phyloP scores from a whole-genome alignment of 2,329 filamentous ascomycete species.

The Tolypocladium sp. region DNA sequence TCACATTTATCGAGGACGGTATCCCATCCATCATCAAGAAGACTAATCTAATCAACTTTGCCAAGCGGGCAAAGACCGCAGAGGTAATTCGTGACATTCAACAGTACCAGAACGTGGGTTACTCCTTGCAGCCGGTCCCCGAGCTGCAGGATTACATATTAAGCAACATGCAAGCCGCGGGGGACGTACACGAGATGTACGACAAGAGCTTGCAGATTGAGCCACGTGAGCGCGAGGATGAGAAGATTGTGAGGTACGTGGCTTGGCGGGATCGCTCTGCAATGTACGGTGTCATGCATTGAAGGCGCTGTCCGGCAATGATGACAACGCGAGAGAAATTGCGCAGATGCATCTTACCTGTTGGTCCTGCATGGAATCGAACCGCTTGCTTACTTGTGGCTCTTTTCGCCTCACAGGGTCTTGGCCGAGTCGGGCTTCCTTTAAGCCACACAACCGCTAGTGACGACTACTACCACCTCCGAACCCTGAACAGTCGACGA shows the following conservation, averaged over 20 bases:
- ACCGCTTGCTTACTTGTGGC: background rate
- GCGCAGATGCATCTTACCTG: conserved; percentile 2
- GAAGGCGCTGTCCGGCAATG: background rate
- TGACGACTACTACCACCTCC: background rate
- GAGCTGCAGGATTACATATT: conserved; percentile 96
- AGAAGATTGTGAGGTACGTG: conserved; percentile 96
- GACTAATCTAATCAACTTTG: conserved; percentile 95
- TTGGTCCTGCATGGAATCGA: background rate
- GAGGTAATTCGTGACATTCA: conserved; percentile 98
- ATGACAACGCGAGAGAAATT: background rate
- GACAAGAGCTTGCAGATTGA: conserved; percentile 91
- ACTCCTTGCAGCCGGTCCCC: conserved; percentile 76
- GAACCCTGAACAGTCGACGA: background rate
- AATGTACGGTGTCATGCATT: conserved; percentile 8
- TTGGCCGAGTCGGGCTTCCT: conserved; percentile 54
- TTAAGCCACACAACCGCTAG: conserved; percentile 21
- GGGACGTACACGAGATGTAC: conserved; percentile 99
- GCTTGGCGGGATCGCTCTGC: conserved; percentile 15
- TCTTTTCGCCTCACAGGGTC: conserved; percentile 31
- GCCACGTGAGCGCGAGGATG: conserved; percentile 91
- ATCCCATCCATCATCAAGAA: conserved; percentile 96
- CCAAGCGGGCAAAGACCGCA: conserved; percentile 94
- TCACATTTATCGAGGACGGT: conserved; percentile 97
- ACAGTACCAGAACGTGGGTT: conserved; percentile 97
- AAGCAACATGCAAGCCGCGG: conserved; percentile 89